phyloP scores from a whole-genome alignment of 257 asterid genomes.

The Penstemon eatonii region DNA sequence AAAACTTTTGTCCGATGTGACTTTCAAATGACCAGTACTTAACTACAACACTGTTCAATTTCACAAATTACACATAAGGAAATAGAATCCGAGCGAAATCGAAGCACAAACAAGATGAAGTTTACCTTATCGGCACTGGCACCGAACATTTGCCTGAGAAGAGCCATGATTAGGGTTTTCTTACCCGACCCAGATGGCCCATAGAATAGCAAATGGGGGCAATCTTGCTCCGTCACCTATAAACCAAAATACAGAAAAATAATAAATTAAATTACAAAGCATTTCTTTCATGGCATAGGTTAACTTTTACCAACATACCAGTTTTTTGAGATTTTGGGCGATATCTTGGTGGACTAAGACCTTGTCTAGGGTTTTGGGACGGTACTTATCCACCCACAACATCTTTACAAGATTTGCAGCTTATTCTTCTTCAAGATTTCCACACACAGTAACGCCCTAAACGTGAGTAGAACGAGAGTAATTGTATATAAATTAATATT shows the following conservation, averaged over 20 bases:
- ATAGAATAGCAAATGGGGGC: slow-evolving; percentile 90
- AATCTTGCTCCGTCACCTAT: slow-evolving; percentile 89
- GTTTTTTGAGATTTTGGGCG: slow-evolving; percentile 84
- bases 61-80: not conserved
- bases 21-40: not conserved
- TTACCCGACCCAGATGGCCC: slow-evolving; percentile 98
- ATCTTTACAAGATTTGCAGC: slow-evolving; percentile 35
- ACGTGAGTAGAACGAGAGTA: not conserved
- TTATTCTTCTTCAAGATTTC: slow-evolving; percentile 8
- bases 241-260: slow-evolving; percentile 18
- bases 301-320: slow-evolving; percentile 44
- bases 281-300: not conserved
- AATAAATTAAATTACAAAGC: slow-evolving; percentile 11
- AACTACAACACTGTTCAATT: slow-evolving; percentile 5
- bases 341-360: slow-evolving; percentile 74
- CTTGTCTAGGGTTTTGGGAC: slow-evolving; percentile 93
- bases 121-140: slow-evolving; percentile 87
- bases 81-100: slow-evolving; percentile 11
- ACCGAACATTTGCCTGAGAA: slow-evolving; percentile 89
- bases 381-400: slow-evolving; percentile 98
- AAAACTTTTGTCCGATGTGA: not conserved
- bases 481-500: not conserved
- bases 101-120: not conserved
- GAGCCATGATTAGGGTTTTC: slow-evolving; percentile 97
- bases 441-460: slow-evolving; percentile 12